Evolutionary conservation across 345 rosid genomes (phyloP), one percentile per base, ranked within the genome.

Genomic region (Xanthoceras sorbifolium): DNA sequence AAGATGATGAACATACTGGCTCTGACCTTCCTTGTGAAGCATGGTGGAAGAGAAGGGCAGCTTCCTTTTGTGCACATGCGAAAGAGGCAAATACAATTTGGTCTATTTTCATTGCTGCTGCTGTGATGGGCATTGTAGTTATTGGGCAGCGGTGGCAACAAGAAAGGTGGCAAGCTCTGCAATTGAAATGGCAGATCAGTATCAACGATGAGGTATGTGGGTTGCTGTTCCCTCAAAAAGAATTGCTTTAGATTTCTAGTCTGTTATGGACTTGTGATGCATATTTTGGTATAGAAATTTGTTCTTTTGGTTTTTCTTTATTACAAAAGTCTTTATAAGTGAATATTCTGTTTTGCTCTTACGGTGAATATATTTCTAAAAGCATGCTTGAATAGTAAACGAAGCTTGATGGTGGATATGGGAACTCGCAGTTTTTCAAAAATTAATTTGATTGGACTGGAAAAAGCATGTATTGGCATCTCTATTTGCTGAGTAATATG

Each of bases 121-220:
- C 99, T 48, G 91, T 97, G 71, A 86, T 92, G 82, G 99, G 99
- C 69, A 85, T 97, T 48, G 98, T 94, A 28, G 88, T 97, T 84
- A 88, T 97, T 72, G 96, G 99, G 76, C 98, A 94, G 78, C 95
- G 84, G n/a, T 94, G 97, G 99, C 98, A 86, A 69, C 97, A 90
- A 69, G 98, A 97, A 70, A 92, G 91, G 89, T 90, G 94, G 98
- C 94, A 91, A 76, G 84, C 82, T 79, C 84, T 94, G 89, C 98
- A 92, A 34, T 90, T 87, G 75, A 96, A 86, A 73, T 92, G 97
- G 97, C 97, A 90, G 31, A 74, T 86, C 66, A 87, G 87, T 82
- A 73, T 88, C 85, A 87, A 80, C 42, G 79, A 85, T 52, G 96
- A 93, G 97, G 99, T 95, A 81, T 59, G 64, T 68, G 50, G 67